Percentiles rank a stretch among this genome's conserved stretches.
Evolutionary conservation across 305 asterid species (phyloP).

Genomic region (Salvia sclarea): DNA sequence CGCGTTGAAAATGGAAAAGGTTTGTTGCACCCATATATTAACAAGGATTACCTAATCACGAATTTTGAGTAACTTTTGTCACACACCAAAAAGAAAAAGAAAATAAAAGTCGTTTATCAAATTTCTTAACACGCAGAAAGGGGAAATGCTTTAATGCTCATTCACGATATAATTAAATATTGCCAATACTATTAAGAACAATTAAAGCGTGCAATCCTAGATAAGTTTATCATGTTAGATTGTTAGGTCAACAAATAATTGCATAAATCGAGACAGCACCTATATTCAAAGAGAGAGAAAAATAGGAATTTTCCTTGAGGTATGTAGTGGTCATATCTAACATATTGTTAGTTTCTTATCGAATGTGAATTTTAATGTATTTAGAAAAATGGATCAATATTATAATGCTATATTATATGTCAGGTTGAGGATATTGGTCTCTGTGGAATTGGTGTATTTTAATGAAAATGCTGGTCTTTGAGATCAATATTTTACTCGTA

Average conservation of each 20-base stretch:
- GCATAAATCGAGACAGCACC: not conserved
- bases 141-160: not conserved
- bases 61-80: not conserved
- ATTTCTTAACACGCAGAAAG: not conserved
- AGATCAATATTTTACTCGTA: no score
- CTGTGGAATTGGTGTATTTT: no score
- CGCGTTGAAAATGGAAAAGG: not conserved
- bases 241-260: not conserved
- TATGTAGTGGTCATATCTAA: not conserved
- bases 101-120: not conserved
- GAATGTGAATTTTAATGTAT: not conserved
- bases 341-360: no score
- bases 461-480: not conserved
- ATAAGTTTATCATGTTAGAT: not conserved
- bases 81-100: not conserved
- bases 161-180: not conserved
- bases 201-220: not conserved
- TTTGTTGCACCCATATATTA: slow-evolving; percentile 21
- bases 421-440: not conserved
- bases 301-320: not conserved
- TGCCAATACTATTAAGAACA: no score
- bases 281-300: no score
- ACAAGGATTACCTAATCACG: slow-evolving; percentile 2
- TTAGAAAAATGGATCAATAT: not conserved
- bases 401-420: not conserved